Base-by-base conservation (phyloP, 164 flowering plant species). In the Magnolia officinalis region DNA sequence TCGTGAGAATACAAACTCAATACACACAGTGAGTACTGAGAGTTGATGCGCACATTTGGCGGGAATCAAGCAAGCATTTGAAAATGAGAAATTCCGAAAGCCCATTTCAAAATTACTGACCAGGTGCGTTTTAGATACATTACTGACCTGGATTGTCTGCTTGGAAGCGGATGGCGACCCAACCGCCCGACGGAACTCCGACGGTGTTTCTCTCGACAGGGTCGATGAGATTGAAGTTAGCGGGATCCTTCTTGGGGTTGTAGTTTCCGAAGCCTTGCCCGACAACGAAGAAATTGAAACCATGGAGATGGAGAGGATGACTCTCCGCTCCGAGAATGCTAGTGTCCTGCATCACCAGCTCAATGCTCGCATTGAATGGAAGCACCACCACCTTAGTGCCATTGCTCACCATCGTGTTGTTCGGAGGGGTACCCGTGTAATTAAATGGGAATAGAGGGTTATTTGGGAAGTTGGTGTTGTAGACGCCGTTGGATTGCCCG, bases 371-470 rank as follows among this genome's bases (percentile, higher is more conserved):
- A 74, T 89, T 90, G 70, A 82, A 90, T 1, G 80, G 79, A 14
- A 90, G 79, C 52, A 80, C 88, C 79, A 85, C 84, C 20, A 80
- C 82, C 67, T 83, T 83, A 0, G 91, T 90, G 1, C 86, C 89
- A 31, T 68, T 86, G 76, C 45, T 81, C 13, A 86, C 87, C 20
- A 77, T 11, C 0, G 86, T 86, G 69, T 88, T 89, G 70, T 77
- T 85, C 0, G 91, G 91, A 8, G 91, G 84, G 2, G 83, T 82
- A 21, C 94, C 91, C 0, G 91, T 91, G 78, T 87, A 89, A 72
- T 88, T 88, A 67, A 88, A 89, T 31, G 81, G 74, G 7, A 61
- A 10, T 2, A 68, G 49, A 4, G 91, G 90, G 58, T 73, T 80
- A 45, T 21, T 24, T 1, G 90, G 93, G 61, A 89, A 91, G 82